Percentiles rank a stretch among this genome's conserved stretches.
Evolutionary conservation across 2,329 filamentous ascomycete species (phyloP).

Genomic region (Metarhizium guizhouense): DNA sequence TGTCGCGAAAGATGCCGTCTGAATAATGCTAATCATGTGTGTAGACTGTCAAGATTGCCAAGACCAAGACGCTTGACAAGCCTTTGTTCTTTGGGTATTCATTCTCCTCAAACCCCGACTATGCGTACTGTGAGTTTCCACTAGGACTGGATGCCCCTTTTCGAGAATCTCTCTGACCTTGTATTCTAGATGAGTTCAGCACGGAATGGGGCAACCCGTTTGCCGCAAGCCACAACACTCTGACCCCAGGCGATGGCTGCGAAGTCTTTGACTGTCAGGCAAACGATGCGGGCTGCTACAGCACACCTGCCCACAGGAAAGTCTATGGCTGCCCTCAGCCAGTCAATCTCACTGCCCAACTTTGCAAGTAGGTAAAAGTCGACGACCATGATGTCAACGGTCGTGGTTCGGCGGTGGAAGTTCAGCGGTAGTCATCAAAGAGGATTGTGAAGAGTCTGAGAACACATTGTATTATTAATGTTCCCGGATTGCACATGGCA

Average conservation of each 20-base stretch:
- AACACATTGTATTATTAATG: too few species aligned
- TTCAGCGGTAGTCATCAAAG: too few species aligned
- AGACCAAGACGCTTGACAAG: slow-evolving; percentile 23
- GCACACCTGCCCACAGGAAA: slow-evolving; percentile 26
- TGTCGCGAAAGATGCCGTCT: too few species aligned
- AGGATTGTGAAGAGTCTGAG: too few species aligned
- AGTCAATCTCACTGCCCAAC: slow-evolving; percentile 23
- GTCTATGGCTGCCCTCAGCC: slow-evolving; percentile 32
- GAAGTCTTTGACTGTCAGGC: slow-evolving; percentile 28
- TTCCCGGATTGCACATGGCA: too few species aligned
- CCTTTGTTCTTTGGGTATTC: slow-evolving; percentile 35
- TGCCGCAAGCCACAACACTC: slow-evolving; percentile 23
- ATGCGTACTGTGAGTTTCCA: slow-evolving; percentile 28
- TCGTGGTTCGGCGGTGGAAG: too few species aligned
- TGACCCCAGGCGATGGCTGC: slow-evolving; percentile 28
- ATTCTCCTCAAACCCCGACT: slow-evolving; percentile 24
- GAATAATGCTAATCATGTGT: neutral
- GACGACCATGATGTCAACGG: too few species aligned
- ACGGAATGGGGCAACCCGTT: slow-evolving; percentile 33
- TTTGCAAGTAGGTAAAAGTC: slow-evolving; percentile 15
- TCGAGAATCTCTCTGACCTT: too few species aligned
- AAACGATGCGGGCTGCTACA: slow-evolving; percentile 29
- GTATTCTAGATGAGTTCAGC: slow-evolving; percentile 27
- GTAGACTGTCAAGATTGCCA: slow-evolving; percentile 33
- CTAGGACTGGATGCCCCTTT: neutral